These are phyloP conservation scores for Ganoderma lingzhi DNA, from an alignment of 1,284 basidiomycete species.

Conservation along the genomic window DNA sequence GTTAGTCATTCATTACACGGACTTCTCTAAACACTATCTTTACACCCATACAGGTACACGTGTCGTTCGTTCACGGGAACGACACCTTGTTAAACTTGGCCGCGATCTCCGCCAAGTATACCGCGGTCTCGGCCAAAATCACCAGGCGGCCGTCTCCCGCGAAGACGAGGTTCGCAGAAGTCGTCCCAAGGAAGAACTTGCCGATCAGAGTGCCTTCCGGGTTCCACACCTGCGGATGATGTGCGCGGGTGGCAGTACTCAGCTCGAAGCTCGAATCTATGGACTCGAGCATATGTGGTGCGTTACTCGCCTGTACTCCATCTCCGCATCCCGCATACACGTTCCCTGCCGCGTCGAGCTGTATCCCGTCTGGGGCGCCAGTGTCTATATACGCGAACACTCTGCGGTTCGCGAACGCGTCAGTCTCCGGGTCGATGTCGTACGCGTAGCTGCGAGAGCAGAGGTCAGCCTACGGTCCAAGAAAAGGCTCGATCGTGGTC, in stretches of 20 bases:
- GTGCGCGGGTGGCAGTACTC: neutral
- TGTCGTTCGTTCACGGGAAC: slow-evolving; percentile 25
- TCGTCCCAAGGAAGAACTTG: slow-evolving; percentile 73
- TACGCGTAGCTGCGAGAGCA: slow-evolving; percentile 65
- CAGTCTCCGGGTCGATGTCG: slow-evolving; percentile 68
- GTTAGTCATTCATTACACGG: too few species aligned
- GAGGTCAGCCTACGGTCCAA: neutral
- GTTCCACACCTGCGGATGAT: slow-evolving; percentile 63
- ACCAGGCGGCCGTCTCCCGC: slow-evolving; percentile 69
- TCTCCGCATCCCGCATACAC: slow-evolving; percentile 77
- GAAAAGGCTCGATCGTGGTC: neutral
- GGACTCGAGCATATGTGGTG: neutral
- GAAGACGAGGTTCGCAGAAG: slow-evolving; percentile 73
- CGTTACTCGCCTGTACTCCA: slow-evolving; percentile 64
- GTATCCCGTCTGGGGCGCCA: slow-evolving; percentile 69
- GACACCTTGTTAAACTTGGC: slow-evolving; percentile 45
- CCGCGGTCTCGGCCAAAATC: slow-evolving; percentile 71
- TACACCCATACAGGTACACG: neutral
- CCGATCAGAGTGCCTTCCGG: slow-evolving; percentile 70
- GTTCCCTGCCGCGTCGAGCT: slow-evolving; percentile 69
- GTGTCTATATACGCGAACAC: slow-evolving; percentile 77
- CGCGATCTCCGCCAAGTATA: slow-evolving; percentile 69
- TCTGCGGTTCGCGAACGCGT: slow-evolving; percentile 67
- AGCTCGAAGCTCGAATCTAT: neutral
- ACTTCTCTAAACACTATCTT: neutral